Percentiles rank a stretch among this genome's conserved stretches.
phyloP scores from a whole-genome alignment of 2,329 filamentous ascomycete genomes.

The Fusarium duplospermum region DNA sequence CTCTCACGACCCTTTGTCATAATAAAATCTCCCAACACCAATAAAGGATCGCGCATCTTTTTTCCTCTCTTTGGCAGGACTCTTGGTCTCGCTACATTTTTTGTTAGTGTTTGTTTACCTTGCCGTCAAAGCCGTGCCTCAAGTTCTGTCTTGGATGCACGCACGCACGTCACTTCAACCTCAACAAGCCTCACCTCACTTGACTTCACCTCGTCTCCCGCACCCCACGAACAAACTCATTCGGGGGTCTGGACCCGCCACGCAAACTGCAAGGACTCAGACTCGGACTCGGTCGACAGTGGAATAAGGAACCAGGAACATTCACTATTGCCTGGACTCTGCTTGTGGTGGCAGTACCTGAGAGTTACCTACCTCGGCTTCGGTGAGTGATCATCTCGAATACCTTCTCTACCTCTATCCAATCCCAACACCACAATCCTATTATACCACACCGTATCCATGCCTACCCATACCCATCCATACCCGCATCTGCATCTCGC shows the following conservation, averaged over 20 bases:
- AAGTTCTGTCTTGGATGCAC: constrained; percentile 24
- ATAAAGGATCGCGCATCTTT: constrained; percentile 4
- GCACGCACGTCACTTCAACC: constrained; percentile 35
- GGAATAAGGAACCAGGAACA: not conserved
- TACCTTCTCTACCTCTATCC: constrained; percentile 13
- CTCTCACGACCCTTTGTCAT: constrained; percentile 30
- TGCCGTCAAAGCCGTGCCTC: not conserved
- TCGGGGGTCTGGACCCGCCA: constrained; percentile 1
- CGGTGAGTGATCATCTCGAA: constrained; percentile 31
- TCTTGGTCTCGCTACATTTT: not conserved
- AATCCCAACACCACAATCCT: constrained; percentile 24
- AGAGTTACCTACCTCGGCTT: constrained; percentile 29
- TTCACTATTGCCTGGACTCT: constrained; percentile 6
- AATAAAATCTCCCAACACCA: constrained; percentile 14
- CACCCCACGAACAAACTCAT: constrained; percentile 12
- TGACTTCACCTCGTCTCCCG: constrained; percentile 3
- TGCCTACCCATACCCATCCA: constrained; percentile 14
- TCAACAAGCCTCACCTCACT: constrained; percentile 30
- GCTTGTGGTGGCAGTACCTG: constrained; percentile 24
- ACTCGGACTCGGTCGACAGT: not conserved
- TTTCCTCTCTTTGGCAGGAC: constrained; percentile 1
- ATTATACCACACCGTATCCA: constrained; percentile 13
- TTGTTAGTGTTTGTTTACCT: not conserved
- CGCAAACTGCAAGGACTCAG: constrained; percentile 2
- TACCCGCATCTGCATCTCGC: constrained; percentile 13